Conservation (phyloP, 352 stramenopile genomes). For the Nannochloropsis limnetica region DNA sequence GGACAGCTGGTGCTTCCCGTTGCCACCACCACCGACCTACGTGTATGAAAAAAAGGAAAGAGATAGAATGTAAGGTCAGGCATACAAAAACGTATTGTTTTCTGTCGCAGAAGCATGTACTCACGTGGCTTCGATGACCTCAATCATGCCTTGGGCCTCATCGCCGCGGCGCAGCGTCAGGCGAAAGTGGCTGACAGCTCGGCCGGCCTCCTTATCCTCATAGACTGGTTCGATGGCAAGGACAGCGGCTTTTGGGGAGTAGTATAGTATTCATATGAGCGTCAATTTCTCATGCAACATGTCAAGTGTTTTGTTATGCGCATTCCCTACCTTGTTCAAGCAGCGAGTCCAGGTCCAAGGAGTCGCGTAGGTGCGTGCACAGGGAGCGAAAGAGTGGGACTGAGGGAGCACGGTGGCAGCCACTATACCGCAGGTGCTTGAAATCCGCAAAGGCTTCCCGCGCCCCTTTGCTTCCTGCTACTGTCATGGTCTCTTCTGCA, state of each 20-base stretch:
- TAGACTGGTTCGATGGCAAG: conserved; percentile 19
- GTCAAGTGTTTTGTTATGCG: neutral
- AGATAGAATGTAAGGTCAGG: neutral
- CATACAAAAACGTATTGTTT: neutral
- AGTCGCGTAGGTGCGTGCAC: neutral
- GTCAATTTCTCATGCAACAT: neutral
- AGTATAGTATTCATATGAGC: neutral
- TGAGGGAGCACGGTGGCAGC: neutral
- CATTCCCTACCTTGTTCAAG: neutral
- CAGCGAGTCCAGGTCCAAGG: neutral
- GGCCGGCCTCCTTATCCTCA: neutral
- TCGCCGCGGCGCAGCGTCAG: neutral
- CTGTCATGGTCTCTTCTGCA: neutral
- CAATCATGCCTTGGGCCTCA: neutral
- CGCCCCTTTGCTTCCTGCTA: neutral
- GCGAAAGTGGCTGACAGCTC: neutral
- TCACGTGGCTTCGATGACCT: neutral
- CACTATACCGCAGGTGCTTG: conserved; percentile 15
- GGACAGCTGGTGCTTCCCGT: conserved; percentile 17
- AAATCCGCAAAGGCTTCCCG: neutral
- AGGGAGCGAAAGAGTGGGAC: conserved; percentile 5
- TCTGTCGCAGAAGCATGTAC: neutral
- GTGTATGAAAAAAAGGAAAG: neutral
- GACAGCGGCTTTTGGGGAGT: neutral
- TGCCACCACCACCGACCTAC: neutral